Percentiles rank a stretch among this genome's conserved stretches.
These are phyloP conservation scores for Pseudocercospora pini-densiflorae DNA, from an alignment of 2,329 filamentous ascomycete genomes.

Conservation along the genomic window DNA sequence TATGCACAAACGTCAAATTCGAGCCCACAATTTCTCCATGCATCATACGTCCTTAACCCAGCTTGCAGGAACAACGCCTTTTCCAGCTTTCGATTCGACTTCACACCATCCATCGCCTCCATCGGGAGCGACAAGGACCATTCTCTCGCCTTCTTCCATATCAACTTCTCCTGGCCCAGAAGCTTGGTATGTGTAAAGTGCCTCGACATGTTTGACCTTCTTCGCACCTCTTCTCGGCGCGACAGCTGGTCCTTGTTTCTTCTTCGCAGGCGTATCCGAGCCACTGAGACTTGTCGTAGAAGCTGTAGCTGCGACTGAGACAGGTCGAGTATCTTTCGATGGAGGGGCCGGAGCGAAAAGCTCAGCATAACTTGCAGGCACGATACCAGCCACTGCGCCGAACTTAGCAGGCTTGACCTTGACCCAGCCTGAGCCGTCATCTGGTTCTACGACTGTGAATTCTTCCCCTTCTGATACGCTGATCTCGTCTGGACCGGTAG, in stretches of 20 bases:
- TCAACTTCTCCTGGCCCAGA: conserved; percentile 85
- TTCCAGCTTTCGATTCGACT: conserved; percentile 79
- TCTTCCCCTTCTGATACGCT: conserved; percentile 79
- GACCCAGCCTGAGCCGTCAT: conserved; percentile 92
- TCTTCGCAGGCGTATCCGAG: conserved; percentile 53
- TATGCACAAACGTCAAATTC: not conserved
- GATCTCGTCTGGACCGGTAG: conserved; percentile 78
- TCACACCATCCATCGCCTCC: conserved; percentile 95
- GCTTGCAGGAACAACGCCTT: conserved; percentile 89
- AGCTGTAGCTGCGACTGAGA: conserved; percentile 60
- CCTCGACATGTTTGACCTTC: conserved; percentile 91
- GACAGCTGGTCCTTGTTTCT: conserved; percentile 90
- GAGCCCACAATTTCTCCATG: too few species aligned
- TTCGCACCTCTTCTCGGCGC: conserved; percentile 70
- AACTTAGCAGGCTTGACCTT: conserved; percentile 64
- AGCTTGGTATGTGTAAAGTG: conserved; percentile 88
- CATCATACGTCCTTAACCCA: conserved; percentile 75
- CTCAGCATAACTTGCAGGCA: conserved; percentile 86
- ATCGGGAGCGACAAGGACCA: conserved; percentile 87
- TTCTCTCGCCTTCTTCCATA: conserved; percentile 88
- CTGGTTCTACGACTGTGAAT: conserved; percentile 78
- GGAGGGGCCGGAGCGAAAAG: conserved; percentile 40
- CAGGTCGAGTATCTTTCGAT: conserved; percentile 28
- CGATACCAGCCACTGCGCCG: conserved; percentile 78
- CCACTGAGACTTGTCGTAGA: conserved; percentile 71